Base-by-base conservation (phyloP, 129 eudicot genomes). In the Pittosporum tobira region DNA sequence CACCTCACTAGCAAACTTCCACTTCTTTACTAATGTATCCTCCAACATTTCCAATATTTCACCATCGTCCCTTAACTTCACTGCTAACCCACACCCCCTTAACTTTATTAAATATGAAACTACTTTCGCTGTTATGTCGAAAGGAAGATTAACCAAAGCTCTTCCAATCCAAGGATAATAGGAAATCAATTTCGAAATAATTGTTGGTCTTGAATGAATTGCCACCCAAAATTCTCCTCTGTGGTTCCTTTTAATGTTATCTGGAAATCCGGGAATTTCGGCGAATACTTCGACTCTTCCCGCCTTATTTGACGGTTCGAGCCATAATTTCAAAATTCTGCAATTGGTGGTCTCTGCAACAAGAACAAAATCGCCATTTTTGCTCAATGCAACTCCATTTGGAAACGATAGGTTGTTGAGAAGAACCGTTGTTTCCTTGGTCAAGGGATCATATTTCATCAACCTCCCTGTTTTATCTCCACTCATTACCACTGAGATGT, bases 381-480 rank as follows among this genome's bases (percentile, higher is more conserved):
- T 31, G 56, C 83, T 72, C 51, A 83, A 42, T 22, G 79, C 69
- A 5, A 79, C 79, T 11, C 93, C 93, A 38, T 83, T 83, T 9
- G 93, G 86, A 12, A 76, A 83, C n/a, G 31, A 31, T 30, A 83
- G 86, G 18, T 70, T 60, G 50, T 64, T 34, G 0, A 76, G 49
- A 10, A 83, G 55, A 2, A 70, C 48, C 8, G 76, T 73, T 0
- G 73, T 71, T 48, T 76, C 59, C 2, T 75, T 76, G 5, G 59
- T 73, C 13, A 24, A 1, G 4, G 63, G 71, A 4, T 83, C 71
- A 43, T 69, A 83, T 61, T 73, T 79, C 59, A 83, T 52, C 30
- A 83, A 51, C 22, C 93, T 76, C 37, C 93, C 93, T 1, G 83
- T 72, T 24, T 30, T 64, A 53, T 83, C 93, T 5, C 73, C 62